Evolutionary conservation across 2,329 filamentous ascomycete genomes (phyloP).

Genomic region (Epichloe sibirici): DNA sequence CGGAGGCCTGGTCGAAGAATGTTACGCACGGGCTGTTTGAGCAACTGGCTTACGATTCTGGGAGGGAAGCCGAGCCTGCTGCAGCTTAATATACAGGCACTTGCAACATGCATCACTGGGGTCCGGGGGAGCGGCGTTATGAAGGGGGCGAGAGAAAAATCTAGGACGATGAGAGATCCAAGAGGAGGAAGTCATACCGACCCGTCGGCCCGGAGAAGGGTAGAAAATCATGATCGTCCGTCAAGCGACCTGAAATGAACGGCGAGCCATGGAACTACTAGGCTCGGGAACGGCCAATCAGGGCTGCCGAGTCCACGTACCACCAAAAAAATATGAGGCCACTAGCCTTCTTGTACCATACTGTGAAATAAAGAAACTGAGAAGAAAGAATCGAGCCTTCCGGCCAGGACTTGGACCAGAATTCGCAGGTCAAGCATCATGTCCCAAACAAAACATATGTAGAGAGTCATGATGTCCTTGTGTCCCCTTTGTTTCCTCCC

Average conservation of each 20-base stretch:
- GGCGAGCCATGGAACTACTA: not conserved
- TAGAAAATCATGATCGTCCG: not conserved
- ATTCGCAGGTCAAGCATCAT: not conserved
- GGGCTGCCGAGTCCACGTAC: conserved; percentile 1
- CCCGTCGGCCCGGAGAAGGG: not conserved
- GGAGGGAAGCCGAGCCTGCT: conserved; percentile 1
- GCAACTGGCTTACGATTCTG: conserved; percentile 9
- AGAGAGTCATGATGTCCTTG: not conserved
- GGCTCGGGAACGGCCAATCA: not conserved
- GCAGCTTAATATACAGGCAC: not conserved
- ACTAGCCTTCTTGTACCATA: conserved; percentile 3
- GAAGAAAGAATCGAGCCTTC: not conserved
- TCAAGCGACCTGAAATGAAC: conserved; percentile 1
- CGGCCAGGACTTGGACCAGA: not conserved
- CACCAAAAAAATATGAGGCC: not conserved
- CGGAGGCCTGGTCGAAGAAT: conserved; percentile 37
- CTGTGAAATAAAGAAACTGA: not conserved
- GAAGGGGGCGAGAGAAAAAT: not conserved
- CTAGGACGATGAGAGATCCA: not conserved
- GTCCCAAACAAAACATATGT: not conserved
- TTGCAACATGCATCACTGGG: not conserved
- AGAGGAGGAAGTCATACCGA: not conserved
- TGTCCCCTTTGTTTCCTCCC: not conserved
- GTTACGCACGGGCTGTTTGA: conserved; percentile 36
- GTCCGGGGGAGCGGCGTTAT: not conserved